Conservation (phyloP, 305 asterid genomes). For the Withania somnifera region DNA sequence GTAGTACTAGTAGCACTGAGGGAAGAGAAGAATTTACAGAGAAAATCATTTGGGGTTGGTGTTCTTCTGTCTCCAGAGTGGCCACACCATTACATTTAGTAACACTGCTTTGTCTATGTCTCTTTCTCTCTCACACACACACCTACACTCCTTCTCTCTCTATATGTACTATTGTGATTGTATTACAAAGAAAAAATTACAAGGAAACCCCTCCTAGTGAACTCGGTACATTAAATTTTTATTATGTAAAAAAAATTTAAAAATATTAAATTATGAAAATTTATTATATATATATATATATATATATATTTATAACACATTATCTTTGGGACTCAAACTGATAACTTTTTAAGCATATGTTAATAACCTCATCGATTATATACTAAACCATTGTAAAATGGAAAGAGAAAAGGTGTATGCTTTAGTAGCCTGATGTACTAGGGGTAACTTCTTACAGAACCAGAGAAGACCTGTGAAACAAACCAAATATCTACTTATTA, state of each 20-base stretch:
- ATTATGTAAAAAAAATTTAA: neutral
- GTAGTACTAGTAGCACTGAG: conserved; percentile 2
- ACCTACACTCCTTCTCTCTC: neutral
- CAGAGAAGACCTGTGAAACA: conserved; percentile 3
- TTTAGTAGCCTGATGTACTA: conserved; percentile 2
- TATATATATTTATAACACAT: too few relatives aligned
- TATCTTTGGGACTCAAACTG: too few relatives aligned
- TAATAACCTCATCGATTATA: neutral
- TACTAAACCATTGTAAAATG: neutral
- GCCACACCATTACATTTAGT: conserved; percentile 14
- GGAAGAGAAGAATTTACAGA: conserved; percentile 24
- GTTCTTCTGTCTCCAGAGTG: conserved; percentile 23
- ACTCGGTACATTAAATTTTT: neutral
- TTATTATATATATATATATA: too few relatives aligned
- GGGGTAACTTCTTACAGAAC: neutral
- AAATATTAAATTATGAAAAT: neutral
- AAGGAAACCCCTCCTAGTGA: neutral
- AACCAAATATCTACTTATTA: neutral
- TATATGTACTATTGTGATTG: neutral
- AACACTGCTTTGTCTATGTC: conserved; percentile 13
- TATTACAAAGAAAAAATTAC: neutral
- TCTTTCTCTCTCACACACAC: neutral
- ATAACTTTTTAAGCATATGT: fast-evolving
- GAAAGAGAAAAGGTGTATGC: neutral
- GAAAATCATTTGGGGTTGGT: conserved; percentile 19